Evolutionary conservation across 2,329 filamentous ascomycete genomes (phyloP), one percentile per base, ranked within the genome.

Genomic region (Cercospora brassicicola): DNA sequence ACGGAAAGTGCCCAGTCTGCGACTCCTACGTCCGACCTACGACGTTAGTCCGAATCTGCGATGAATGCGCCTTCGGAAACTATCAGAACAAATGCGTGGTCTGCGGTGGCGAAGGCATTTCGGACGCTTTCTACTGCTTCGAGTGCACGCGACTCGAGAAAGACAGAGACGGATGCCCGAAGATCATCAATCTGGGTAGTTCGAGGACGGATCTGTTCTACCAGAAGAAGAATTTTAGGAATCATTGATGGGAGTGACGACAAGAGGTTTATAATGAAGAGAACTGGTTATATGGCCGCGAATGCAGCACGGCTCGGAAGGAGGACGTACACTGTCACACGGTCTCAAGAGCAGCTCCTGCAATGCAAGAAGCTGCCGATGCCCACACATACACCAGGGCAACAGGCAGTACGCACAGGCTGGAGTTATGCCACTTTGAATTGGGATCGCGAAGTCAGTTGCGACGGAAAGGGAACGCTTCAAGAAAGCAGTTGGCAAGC

Each of bases 11-110:
- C 78, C 95, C 95, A 73, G 94, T 99, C 69, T 99, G 95, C 88
- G 95, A 99, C 81, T 96, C 92, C 69, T 99, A 99, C 87, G 95
- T 99, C 72, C 94, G 95, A 15, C 95, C 95, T 11, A 99, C 95
- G 30, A 98, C 95, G 8, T 90, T 98, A 66, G 95, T 96, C 69
- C 93, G 94, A 78, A 98, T 99, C 84, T 99, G 95, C 85, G 95
- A 99, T 84, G 95, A 99, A 84, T 99, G 95, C 86, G 94, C 92
- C 79, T 99, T 99, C 81, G 95, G 95, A 78, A 99, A 99, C 86
- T 99, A 97, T 85, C 95, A 98, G 84, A 99, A 99, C 85, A 99
- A 99, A 82, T 99, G 95, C 80, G 93, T 99, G 74, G 95, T 99
- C 53, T 99, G 95, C 82, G 95, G 95, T 79, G 95, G 95, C 75